Evolutionary conservation across 2,329 filamentous ascomycete genomes (phyloP), one percentile per base, ranked within the genome.

Genomic region (Plenodomus lindquistii): DNA sequence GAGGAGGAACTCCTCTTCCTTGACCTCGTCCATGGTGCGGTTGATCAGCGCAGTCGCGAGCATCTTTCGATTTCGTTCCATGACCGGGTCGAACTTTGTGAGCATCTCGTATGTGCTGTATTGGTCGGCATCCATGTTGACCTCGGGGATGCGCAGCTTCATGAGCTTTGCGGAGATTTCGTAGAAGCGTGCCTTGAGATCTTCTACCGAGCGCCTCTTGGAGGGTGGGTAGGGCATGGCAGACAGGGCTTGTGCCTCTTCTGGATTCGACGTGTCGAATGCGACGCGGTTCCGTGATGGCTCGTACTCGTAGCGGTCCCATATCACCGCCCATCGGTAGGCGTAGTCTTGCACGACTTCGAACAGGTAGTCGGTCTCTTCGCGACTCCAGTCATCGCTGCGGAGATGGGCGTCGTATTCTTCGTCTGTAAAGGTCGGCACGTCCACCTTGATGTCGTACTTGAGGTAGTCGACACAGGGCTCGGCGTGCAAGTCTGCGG

Each of bases 301-400:
- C 40, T 80, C 74, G 69, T 84, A 96, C 44, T 96, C 89, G 75
- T 97, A 99, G 48, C 93, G 88, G 71, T 99, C 94, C 79, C 87
- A 90, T 51, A 99, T 89, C 15, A 97, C 72, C 3, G 93, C 82
- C 91, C 94, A 99, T 59, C 94, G 86, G 51, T 96, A 80, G 66
- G 96, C 91, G 66, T 86, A 96, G 39, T 92, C 87, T 48, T 81
- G 81, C 13, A 85, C 89, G 29, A 93, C 70, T 2, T 83, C 77
- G 68, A 97, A 82, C 54, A 99, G 75, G 67, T 97, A 97, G 68
- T 97, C 91, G 8, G 94, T 99, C 74, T 99, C 94, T 62, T 94
- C 87, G 65, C 88, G 90, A 13, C 88, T 87, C 94, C 94, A 99
- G 60, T 93, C 86, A 13, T 84, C 78, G 65, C 80, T 87, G 60